A percentile compares a stretch with the other conserved stretches of the same genome.
Conservation (phyloP, 2,329 filamentous ascomycete genomes). For the Ophiosphaerella korrae region DNA sequence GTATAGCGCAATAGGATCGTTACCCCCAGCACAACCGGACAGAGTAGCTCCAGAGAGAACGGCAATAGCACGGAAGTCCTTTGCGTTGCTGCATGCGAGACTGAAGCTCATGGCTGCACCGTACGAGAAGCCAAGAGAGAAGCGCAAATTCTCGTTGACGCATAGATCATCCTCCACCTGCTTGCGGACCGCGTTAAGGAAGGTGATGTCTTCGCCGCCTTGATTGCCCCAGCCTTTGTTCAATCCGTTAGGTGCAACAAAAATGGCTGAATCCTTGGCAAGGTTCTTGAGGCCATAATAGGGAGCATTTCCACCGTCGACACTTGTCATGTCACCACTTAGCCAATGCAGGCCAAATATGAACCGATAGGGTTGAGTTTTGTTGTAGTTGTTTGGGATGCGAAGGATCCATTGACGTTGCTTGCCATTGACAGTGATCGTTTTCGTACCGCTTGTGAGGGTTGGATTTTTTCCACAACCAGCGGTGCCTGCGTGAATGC, state of each 20-base stretch:
- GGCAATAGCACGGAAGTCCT: slow-evolving; percentile 49
- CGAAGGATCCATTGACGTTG: slow-evolving; percentile 19
- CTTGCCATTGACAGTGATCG: slow-evolving; percentile 28
- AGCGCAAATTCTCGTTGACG: slow-evolving; percentile 50
- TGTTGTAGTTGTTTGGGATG: slow-evolving; percentile 50
- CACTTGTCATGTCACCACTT: slow-evolving; percentile 46
- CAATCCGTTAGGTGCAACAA: slow-evolving; percentile 52
- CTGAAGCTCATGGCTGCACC: slow-evolving; percentile 52
- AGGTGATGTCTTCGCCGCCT: slow-evolving; percentile 50
- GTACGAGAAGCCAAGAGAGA: slow-evolving; percentile 54
- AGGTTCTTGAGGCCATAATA: slow-evolving; percentile 51
- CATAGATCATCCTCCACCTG: slow-evolving; percentile 50
- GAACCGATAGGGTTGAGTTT: slow-evolving; percentile 46
- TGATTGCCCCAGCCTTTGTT: slow-evolving; percentile 50
- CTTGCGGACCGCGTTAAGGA: slow-evolving; percentile 49
- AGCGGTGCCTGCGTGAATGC: slow-evolving; percentile 6
- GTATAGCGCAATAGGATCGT: slow-evolving; percentile 48
- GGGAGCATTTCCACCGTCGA: slow-evolving; percentile 32
- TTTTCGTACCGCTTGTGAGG: slow-evolving; percentile 13
- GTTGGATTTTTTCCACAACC: slow-evolving; percentile 22
- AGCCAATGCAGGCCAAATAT: slow-evolving; percentile 53
- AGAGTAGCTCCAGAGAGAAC: slow-evolving; percentile 25
- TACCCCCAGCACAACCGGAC: slow-evolving; percentile 40
- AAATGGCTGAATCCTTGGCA: slow-evolving; percentile 48
- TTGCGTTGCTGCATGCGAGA: slow-evolving; percentile 50